phyloP scores from a whole-genome alignment of 73 alveolate genomes.

The Paramecium biaurelia region DNA sequence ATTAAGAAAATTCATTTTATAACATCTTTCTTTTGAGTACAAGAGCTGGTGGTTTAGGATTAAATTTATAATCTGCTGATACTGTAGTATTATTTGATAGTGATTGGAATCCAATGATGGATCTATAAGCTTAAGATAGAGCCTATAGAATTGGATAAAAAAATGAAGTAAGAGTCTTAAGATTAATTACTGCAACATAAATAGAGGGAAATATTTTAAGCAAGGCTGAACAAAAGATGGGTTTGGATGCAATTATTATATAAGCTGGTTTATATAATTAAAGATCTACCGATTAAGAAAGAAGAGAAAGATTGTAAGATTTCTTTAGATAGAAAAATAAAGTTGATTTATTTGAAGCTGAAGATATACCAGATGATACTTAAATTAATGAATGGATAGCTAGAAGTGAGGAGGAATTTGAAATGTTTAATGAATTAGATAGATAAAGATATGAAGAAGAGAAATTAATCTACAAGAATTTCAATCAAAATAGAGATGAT shows the following conservation, averaged over 20 bases:
- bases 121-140: conserved; percentile 97
- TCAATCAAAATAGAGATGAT: conserved; percentile 61
- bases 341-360: conserved; percentile 82
- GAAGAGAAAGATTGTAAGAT: conserved; percentile 93
- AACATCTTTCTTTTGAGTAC: conserved; percentile 89
- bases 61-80: conserved; percentile 95
- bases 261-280: conserved; percentile 96
- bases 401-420: conserved; percentile 85
- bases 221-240: conserved; percentile 95
- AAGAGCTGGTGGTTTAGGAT: conserved; percentile 96
- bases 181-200: conserved; percentile 91
- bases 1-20: conserved; percentile 77
- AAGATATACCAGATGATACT: conserved; percentile 90
- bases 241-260: conserved; percentile 94
- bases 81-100: conserved; percentile 95
- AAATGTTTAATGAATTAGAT: conserved; percentile 71
- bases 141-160: conserved; percentile 99
- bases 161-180: conserved; percentile 95
- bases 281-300: conserved; percentile 91
- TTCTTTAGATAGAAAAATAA: conserved; percentile 74
- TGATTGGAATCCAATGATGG: conserved; percentile 99
- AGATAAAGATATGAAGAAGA: conserved; percentile 85
- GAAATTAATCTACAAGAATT: conserved; percentile 68
- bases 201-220: conserved; percentile 94
- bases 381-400: conserved; percentile 93